Conservation (phyloP, 306 rosid genomes). For the Lathyrus aphaca region DNA sequence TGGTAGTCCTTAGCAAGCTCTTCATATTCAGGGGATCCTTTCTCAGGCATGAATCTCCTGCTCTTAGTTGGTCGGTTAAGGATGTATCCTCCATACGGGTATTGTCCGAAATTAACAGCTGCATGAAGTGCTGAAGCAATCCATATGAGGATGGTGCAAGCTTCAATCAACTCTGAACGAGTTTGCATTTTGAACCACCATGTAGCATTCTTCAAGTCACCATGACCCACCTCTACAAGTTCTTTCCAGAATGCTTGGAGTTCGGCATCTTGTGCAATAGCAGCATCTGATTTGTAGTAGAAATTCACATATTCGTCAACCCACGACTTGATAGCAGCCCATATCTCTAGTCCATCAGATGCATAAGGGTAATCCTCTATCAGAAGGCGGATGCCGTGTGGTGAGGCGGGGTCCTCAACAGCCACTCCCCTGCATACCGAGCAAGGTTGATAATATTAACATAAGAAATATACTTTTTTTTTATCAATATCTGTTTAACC, state of each 20-base stretch:
- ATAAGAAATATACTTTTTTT: not conserved
- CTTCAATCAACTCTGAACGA: conserved; percentile 44
- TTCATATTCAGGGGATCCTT: conserved; percentile 55
- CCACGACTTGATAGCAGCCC: conserved; percentile 63
- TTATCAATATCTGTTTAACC: not conserved
- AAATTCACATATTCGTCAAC: conserved; percentile 55
- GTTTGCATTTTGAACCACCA: conserved; percentile 67
- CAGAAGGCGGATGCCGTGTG: conserved; percentile 60
- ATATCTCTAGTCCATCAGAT: conserved; percentile 64
- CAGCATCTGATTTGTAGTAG: conserved; percentile 57
- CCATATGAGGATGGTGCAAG: conserved; percentile 59
- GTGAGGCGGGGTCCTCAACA: conserved; percentile 51
- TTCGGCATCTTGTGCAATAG: conserved; percentile 53
- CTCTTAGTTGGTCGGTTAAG: conserved; percentile 71
- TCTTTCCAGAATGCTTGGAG: conserved; percentile 80
- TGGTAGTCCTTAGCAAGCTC: conserved; percentile 57
- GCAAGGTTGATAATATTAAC: conserved; percentile 6
- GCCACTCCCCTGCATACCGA: conserved; percentile 59
- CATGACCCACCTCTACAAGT: conserved; percentile 57
- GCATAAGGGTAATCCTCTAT: conserved; percentile 71
- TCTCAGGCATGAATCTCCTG: conserved; percentile 59
- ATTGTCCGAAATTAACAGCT: conserved; percentile 73
- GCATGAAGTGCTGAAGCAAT: conserved; percentile 73
- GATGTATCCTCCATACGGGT: conserved; percentile 71
- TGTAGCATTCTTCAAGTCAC: conserved; percentile 56